phyloP scores from a whole-genome alignment of 176 grass and related monocot genomes.

The Bromus sterilis region DNA sequence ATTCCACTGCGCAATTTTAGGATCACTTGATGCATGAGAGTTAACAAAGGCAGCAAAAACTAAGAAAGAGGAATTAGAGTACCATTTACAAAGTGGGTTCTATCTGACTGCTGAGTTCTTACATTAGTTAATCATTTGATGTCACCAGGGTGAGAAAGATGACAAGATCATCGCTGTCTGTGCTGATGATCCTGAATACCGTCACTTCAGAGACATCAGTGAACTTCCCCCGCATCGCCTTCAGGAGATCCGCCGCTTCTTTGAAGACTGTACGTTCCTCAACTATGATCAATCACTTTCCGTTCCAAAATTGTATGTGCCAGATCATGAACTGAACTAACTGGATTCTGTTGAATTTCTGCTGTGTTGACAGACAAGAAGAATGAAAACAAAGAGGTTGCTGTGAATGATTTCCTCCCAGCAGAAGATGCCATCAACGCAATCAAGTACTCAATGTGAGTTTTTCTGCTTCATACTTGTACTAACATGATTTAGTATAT shows the following conservation, averaged over 20 bases:
- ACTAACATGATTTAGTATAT: neutral
- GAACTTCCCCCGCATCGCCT: slow-evolving; percentile 85
- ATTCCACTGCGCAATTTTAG: slow-evolving; percentile 1
- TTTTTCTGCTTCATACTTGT: slow-evolving; percentile 16
- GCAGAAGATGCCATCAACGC: slow-evolving; percentile 67
- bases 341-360: neutral
- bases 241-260: slow-evolving; percentile 95
- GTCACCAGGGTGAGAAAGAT: slow-evolving; percentile 88
- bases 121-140: slow-evolving; percentile 10
- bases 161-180: slow-evolving; percentile 99
- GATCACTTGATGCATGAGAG: neutral
- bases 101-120: slow-evolving; percentile 9
- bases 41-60: neutral
- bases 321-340: neutral
- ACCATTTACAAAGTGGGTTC: neutral
- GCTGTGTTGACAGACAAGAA: slow-evolving; percentile 62
- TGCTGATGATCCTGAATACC: slow-evolving; percentile 93
- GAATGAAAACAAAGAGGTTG: slow-evolving; percentile 98
- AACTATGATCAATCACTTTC: neutral
- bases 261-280: slow-evolving; percentile 79
- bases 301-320: slow-evolving; percentile 7
- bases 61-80: neutral
- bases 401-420: slow-evolving; percentile 95
- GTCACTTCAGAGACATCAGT: slow-evolving; percentile 91
- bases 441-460: slow-evolving; percentile 90